Base-by-base conservation (phyloP, 139 green algal genomes). In the Chlamydomonas schloesseri region DNA sequence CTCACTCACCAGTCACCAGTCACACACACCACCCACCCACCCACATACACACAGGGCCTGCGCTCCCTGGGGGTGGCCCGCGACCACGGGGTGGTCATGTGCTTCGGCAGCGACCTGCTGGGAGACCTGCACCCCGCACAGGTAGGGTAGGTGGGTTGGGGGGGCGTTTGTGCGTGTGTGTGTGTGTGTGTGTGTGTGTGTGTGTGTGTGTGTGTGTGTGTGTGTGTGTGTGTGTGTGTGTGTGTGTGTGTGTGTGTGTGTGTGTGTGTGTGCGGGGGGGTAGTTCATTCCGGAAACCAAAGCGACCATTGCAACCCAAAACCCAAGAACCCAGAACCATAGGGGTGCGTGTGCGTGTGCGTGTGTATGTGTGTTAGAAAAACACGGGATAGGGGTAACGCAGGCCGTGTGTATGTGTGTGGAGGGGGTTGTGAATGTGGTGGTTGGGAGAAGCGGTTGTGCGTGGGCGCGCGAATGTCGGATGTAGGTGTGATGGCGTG, bases 21-120 rank as follows among this genome's bases (percentile, higher is more conserved):
- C 3, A 3, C 31, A 4, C 31, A 3, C 26, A 29, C 31, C 31
- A 15, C 67, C 17, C 31, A 46, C 31, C n/a, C 33, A 14, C 67
- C 15, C 42, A 3, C 42, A 21, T 67, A 29, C 78, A 8, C 34
- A 77, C 73, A 89, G 84, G 92, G 92, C n/a, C 64, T 91, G 72
- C 31, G 28, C 1, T 81, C 90, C 1, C 58, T 95, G 53, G 28
- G 23, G 33, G 29, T 93, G 26, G 93, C 93, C 8, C 15, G 65
- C 0, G 34, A 57, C 6, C 29, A 58, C 31, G 90, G 89, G 2
- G 88, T 96, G 42, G 31, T 6, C 24, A 91, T 95, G 81, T 87
- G 55, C 62, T 96, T 88, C 31, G 93, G 93, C 21, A 90, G 74
- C 67, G 93, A 96, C 84, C 80, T 96, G 72, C 91, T 96, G 71